These are phyloP conservation scores for Botrytis squamosa DNA, from an alignment of 2,329 filamentous ascomycete species.

Conservation along the genomic window DNA sequence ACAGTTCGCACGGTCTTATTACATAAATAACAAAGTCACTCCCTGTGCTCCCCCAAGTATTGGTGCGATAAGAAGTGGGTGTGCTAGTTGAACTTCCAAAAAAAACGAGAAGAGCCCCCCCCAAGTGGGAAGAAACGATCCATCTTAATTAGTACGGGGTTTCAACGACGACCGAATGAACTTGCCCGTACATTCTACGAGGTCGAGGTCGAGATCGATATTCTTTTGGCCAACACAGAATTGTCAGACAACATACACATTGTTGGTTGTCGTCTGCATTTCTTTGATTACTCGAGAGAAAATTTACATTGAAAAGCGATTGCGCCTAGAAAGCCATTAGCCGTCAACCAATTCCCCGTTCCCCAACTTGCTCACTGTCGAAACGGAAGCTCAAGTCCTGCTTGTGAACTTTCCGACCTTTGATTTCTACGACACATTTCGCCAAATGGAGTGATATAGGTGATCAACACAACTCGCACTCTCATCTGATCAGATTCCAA, in stretches of 20 bases:
- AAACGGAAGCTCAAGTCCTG: neutral
- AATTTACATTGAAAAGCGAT: neutral
- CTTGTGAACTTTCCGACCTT: neutral
- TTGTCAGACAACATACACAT: neutral
- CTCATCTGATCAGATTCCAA: constrained; percentile 1
- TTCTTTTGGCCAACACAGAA: neutral
- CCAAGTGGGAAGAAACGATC: neutral
- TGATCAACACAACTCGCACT: neutral
- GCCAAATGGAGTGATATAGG: constrained; percentile 10
- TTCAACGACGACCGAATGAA: constrained; percentile 1
- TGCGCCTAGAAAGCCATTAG: neutral
- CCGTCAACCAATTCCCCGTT: neutral
- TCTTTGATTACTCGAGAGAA: neutral
- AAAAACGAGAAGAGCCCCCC: neutral
- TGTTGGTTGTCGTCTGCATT: neutral
- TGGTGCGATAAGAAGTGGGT: constrained; percentile 1
- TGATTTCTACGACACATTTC: neutral
- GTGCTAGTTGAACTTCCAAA: neutral
- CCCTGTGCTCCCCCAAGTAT: neutral
- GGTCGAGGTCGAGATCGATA: neutral
- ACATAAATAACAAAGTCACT: constrained; percentile 9
- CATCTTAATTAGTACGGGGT: neutral
- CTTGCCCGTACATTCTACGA: neutral
- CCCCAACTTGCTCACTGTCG: neutral
- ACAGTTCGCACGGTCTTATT: neutral